Evolutionary conservation across 495 filamentous ascomycete genomes (phyloP).

Genomic region (Aspergillus nidulans): DNA sequence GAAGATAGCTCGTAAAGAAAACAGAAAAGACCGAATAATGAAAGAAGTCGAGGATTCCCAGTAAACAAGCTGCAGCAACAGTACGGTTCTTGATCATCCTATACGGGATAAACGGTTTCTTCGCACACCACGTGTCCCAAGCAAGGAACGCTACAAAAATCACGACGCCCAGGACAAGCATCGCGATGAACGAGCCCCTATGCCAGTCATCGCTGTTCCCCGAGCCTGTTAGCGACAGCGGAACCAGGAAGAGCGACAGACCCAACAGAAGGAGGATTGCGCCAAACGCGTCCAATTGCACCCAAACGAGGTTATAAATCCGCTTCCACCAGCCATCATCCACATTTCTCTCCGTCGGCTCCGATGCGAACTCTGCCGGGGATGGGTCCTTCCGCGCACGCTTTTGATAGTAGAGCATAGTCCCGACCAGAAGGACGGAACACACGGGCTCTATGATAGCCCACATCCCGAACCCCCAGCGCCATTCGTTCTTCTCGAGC

Average conservation of each 20-base stretch:
- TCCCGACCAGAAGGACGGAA: conserved; percentile 18
- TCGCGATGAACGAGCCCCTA: conserved; percentile 56
- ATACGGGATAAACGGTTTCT: conserved; percentile 68
- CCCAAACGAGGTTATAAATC: conserved; percentile 17
- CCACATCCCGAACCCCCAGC: conserved; percentile 30
- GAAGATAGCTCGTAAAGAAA: conserved; percentile 26
- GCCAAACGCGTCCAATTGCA: conserved; percentile 19
- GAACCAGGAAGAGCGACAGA: conserved; percentile 21
- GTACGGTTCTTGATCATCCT: conserved; percentile 60
- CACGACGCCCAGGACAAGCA: conserved; percentile 58
- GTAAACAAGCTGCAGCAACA: conserved; percentile 41
- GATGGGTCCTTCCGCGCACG: background rate
- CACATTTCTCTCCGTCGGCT: too few species aligned
- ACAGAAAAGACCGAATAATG: conserved; percentile 24
- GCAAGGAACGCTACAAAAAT: conserved; percentile 55
- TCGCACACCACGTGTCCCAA: conserved; percentile 55
- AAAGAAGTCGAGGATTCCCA: conserved; percentile 23
- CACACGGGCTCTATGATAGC: conserved; percentile 21
- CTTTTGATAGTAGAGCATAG: conserved; percentile 22
- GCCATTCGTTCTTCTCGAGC: conserved; percentile 19
- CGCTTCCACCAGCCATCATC: conserved; percentile 19
- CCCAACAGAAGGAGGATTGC: conserved; percentile 19
- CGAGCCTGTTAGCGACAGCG: conserved; percentile 19
- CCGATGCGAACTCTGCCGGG: background rate
- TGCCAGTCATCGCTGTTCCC: conserved; percentile 48